Percentiles rank a stretch among this genome's conserved stretches.
phyloP scores from a whole-genome alignment of 148 eudicot genomes.

The Rheum nobile region DNA sequence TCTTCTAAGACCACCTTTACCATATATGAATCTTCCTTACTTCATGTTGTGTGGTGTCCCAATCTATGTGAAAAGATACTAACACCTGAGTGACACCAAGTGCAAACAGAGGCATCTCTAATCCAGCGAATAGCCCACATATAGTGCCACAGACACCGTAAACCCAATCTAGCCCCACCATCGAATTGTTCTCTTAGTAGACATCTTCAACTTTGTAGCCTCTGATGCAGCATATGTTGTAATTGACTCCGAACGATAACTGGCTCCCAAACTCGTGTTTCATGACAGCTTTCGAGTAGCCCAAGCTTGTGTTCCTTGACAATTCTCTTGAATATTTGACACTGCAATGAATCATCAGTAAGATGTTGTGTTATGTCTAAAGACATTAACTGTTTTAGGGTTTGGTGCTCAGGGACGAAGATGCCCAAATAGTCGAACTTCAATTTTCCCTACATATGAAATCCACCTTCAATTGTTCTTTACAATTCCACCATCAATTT shows the following conservation, averaged over 20 bases:
- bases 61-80: slow-evolving; percentile 86
- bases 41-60: slow-evolving; percentile 72
- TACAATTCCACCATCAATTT: no score
- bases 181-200: slow-evolving; percentile 58
- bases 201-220: slow-evolving; percentile 27
- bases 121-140: slow-evolving; percentile 64
- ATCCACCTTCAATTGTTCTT: no score
- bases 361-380: no score
- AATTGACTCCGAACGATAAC: slow-evolving; percentile 62
- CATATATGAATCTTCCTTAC: slow-evolving; percentile 75
- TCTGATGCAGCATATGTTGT: slow-evolving; percentile 42
- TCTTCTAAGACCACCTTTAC: no score
- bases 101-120: slow-evolving; percentile 86
- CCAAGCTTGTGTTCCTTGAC: no score
- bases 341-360: slow-evolving; percentile 25
- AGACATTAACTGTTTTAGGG: no score
- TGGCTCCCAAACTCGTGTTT: slow-evolving; percentile 54
- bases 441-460: no score
- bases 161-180: slow-evolving; percentile 83
- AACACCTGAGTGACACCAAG: slow-evolving; percentile 92
- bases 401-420: no score
- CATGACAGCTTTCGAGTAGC: no score
- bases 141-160: slow-evolving; percentile 69
- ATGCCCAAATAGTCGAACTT: no score
- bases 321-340: slow-evolving; percentile 45